phyloP scores from a whole-genome alignment of 768 basidiomycete genomes.

The Lactarius quietus region DNA sequence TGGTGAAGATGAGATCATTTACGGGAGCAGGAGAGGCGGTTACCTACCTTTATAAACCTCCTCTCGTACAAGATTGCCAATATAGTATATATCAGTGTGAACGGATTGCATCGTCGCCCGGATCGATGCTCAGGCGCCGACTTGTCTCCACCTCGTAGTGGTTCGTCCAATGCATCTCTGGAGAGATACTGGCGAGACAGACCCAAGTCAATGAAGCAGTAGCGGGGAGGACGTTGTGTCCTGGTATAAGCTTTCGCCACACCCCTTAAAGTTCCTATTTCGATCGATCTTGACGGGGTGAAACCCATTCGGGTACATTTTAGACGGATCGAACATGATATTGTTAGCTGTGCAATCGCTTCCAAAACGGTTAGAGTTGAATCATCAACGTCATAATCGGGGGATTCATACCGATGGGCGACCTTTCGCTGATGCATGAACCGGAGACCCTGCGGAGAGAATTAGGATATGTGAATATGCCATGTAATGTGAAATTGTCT shows the following conservation, averaged over 20 bases:
- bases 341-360: slow-evolving; percentile 23
- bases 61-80: slow-evolving; percentile 35
- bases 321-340: slow-evolving; percentile 32
- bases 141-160: slow-evolving; percentile 41
- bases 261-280: slow-evolving; percentile 25
- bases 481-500: too few relatives aligned
- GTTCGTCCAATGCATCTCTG: slow-evolving; percentile 29
- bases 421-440: slow-evolving; percentile 30
- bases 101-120: slow-evolving; percentile 1
- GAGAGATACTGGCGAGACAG: slow-evolving; percentile 35
- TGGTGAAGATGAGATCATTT: background rate
- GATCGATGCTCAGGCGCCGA: slow-evolving; percentile 35
- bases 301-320: slow-evolving; percentile 30
- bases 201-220: slow-evolving; percentile 39
- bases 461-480: too few relatives aligned
- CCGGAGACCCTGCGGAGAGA: slow-evolving; percentile 22
- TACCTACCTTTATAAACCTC: slow-evolving; percentile 29
- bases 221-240: slow-evolving; percentile 32
- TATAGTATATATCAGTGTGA: slow-evolving; percentile 36
- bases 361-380: background rate
- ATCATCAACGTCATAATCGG: background rate
- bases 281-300: slow-evolving; percentile 27
- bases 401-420: slow-evolving; percentile 34
- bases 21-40: too few relatives aligned
- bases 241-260: slow-evolving; percentile 31